Evolutionary conservation across 306 rosid genomes (phyloP).

Genomic region (Vachellia collinsii): DNA sequence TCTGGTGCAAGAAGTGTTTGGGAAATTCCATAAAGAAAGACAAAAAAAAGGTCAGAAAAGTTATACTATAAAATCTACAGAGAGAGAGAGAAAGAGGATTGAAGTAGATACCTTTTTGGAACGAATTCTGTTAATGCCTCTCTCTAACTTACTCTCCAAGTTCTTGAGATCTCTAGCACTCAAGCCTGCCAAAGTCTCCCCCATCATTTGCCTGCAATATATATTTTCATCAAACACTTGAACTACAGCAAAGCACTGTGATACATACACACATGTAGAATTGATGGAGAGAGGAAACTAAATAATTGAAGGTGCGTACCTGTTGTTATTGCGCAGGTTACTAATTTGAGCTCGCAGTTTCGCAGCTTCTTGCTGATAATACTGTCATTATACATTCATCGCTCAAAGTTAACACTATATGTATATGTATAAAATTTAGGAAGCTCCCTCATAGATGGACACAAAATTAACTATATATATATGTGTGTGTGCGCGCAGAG

Average conservation of each 20-base stretch:
- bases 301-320: conserved; percentile 40
- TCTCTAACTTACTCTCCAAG: conserved; percentile 75
- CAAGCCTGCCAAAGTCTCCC: conserved; percentile 59
- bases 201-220: conserved; percentile 65
- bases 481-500: too few species aligned
- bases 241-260: neutral
- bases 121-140: conserved; percentile 71
- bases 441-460: neutral
- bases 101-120: conserved; percentile 70
- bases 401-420: conserved; percentile 12
- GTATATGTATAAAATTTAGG: neutral
- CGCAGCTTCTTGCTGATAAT: conserved; percentile 83
- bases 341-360: conserved; percentile 67
- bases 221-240: neutral
- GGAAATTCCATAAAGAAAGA: conserved; percentile 17
- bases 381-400: conserved; percentile 54
- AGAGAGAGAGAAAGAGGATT: neutral
- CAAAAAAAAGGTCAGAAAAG: conserved; percentile 27
- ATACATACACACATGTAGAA: neutral
- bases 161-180: conserved; percentile 55
- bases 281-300: neutral
- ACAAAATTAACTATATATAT: neutral
- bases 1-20: conserved; percentile 47
- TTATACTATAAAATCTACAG: conserved; percentile 2
- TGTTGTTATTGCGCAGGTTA: conserved; percentile 65